Evolutionary conservation across 176 grass and related monocot genomes (phyloP).

Genomic region (Oryza glaberrima): DNA sequence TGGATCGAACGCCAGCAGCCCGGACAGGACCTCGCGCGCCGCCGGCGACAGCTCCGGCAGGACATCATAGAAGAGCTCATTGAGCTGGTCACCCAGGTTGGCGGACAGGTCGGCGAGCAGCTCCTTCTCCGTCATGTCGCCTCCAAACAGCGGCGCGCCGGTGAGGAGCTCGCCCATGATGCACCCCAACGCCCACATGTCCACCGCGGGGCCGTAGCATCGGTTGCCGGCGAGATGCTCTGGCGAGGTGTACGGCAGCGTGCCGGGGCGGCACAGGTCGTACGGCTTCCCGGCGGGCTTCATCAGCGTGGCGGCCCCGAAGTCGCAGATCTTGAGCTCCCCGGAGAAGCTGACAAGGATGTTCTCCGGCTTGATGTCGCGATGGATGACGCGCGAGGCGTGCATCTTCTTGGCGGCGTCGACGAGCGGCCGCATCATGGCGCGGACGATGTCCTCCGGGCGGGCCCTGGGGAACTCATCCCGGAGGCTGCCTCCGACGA

Average conservation of each 20-base stretch:
- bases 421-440: slow-evolving; percentile 13
- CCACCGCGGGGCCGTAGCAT: not conserved
- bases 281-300: not conserved
- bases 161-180: not conserved
- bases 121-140: too few relatives aligned
- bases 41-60: too few relatives aligned
- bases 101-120: too few relatives aligned
- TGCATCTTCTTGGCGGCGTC: not conserved
- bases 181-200: slow-evolving; percentile 23
- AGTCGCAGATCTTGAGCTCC: slow-evolving; percentile 43
- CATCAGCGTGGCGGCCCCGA: not conserved
- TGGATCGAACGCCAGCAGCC: not conserved
- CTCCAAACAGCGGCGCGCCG: not conserved
- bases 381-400: slow-evolving; percentile 23
- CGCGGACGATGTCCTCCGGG: not conserved
- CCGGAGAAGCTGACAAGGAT: slow-evolving; percentile 11
- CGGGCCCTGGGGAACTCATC: not conserved
- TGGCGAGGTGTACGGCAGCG: not conserved
- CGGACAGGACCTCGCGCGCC: too few relatives aligned
- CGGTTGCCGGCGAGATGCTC: not conserved
- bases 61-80: too few relatives aligned
- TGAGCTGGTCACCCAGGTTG: too few relatives aligned
- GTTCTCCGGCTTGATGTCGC: slow-evolving; percentile 52
- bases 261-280: not conserved
- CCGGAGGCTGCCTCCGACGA: not conserved